Percentiles rank a stretch among this genome's conserved stretches.
These are phyloP conservation scores for Metarhizium anisopliae DNA, from an alignment of 2,329 filamentous ascomycete genomes.

Conservation along the genomic window DNA sequence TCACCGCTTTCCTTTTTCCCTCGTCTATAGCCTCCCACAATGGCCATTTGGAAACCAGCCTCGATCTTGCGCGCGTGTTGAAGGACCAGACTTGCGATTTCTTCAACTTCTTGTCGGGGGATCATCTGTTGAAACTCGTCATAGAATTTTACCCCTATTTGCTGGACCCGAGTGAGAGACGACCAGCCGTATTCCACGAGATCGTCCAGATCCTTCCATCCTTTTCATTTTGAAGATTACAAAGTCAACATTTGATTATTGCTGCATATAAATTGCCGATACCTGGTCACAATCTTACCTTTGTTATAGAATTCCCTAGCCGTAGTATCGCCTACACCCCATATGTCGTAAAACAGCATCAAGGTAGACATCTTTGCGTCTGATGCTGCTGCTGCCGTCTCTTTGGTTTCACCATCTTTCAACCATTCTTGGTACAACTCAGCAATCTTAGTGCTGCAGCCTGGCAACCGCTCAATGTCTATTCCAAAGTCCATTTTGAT, in stretches of 20 bases:
- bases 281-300: constrained; percentile 20
- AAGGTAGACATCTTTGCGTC: constrained; percentile 59
- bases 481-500: background rate
- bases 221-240: constrained; percentile 12
- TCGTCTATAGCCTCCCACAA: constrained; percentile 75
- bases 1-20: constrained; percentile 69
- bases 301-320: constrained; percentile 73
- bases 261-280: background rate
- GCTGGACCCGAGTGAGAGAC: constrained; percentile 67
- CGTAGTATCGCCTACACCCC: constrained; percentile 80
- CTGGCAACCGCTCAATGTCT: constrained; percentile 56
- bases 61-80: constrained; percentile 57
- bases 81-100: constrained; percentile 55
- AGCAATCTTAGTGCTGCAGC: constrained; percentile 73
- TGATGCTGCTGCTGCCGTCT: constrained; percentile 52
- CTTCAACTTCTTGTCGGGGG: constrained; percentile 62
- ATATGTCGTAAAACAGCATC: constrained; percentile 70
- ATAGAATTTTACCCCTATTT: constrained; percentile 91
- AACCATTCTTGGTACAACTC: constrained; percentile 70
- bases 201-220: constrained; percentile 81
- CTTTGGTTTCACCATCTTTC: constrained; percentile 48
- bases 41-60: constrained; percentile 43
- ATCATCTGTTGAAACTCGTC: constrained; percentile 72
- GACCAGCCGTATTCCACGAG: constrained; percentile 76
- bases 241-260: constrained; percentile 2